Percentiles rank a stretch among this genome's conserved stretches.
These are phyloP conservation scores for Suillus plorans DNA, from an alignment of 768 basidiomycete genomes.

Conservation along the genomic window DNA sequence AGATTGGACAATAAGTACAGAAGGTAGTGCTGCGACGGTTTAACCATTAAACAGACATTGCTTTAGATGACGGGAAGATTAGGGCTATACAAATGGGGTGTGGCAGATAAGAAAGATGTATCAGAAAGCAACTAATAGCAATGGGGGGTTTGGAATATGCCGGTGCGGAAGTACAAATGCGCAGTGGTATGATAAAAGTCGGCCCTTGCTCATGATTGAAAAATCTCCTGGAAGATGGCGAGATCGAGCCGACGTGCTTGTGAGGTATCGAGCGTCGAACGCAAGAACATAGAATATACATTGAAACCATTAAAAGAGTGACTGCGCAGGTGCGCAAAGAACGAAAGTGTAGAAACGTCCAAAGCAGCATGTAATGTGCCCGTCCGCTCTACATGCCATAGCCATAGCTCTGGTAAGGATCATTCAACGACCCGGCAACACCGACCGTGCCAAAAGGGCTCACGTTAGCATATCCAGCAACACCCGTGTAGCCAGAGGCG, in stretches of 20 bases:
- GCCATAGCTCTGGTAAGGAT: slow-evolving; percentile 78
- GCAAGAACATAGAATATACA: slow-evolving; percentile 36
- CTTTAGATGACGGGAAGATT: slow-evolving; percentile 39
- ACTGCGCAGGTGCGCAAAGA: slow-evolving; percentile 15
- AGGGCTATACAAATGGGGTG: slow-evolving; percentile 36
- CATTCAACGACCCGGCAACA: slow-evolving; percentile 55
- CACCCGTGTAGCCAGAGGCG: slow-evolving; percentile 54
- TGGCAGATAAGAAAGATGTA: slow-evolving; percentile 45
- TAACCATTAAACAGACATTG: slow-evolving; percentile 42
- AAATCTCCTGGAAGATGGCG: slow-evolving; percentile 37
- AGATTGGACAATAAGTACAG: slow-evolving; percentile 42
- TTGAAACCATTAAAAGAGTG: slow-evolving; percentile 35
- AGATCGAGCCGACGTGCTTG: slow-evolving; percentile 35
- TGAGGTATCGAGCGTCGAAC: slow-evolving; percentile 36
- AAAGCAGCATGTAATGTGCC: slow-evolving; percentile 10
- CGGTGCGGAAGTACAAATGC: slow-evolving; percentile 70
- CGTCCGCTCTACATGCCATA: slow-evolving; percentile 69
- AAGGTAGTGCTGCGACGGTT: slow-evolving; percentile 36
- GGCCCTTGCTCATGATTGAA: slow-evolving; percentile 34
- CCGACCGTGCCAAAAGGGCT: slow-evolving; percentile 50
- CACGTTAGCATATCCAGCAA: slow-evolving; percentile 52
- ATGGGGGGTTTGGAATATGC: slow-evolving; percentile 49
- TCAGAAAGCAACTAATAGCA: slow-evolving; percentile 40
- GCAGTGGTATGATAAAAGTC: slow-evolving; percentile 49
- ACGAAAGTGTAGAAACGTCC: slow-evolving; percentile 27